These are phyloP conservation scores for Emmonsiellopsis sp. DNA, from an alignment of 2,329 filamentous ascomycete genomes.

Conservation along the genomic window DNA sequence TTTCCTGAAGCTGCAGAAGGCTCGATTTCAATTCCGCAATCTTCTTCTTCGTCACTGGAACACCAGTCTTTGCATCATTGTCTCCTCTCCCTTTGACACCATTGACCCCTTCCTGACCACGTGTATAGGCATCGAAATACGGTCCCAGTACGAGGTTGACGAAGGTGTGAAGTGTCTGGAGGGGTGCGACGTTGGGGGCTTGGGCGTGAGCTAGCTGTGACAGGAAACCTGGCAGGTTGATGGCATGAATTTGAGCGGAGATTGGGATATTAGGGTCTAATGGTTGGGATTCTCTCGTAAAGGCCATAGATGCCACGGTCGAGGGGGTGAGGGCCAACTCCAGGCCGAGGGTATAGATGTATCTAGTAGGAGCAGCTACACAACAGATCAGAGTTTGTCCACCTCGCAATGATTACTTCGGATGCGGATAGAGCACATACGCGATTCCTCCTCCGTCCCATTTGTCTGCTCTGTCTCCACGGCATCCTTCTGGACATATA, in stretches of 20 bases:
- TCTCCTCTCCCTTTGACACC: slow-evolving; percentile 67
- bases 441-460: slow-evolving; percentile 27
- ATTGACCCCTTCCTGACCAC: slow-evolving; percentile 60
- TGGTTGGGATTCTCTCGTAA: slow-evolving; percentile 81
- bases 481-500: slow-evolving; percentile 71
- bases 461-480: slow-evolving; percentile 43
- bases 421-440: slow-evolving; percentile 23
- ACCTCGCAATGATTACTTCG: not conserved
- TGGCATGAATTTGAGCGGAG: slow-evolving; percentile 80
- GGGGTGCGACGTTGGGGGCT: slow-evolving; percentile 63
- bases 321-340: slow-evolving; percentile 68
- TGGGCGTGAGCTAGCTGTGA: slow-evolving; percentile 60
- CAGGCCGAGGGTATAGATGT: slow-evolving; percentile 69
- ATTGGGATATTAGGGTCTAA: slow-evolving; percentile 78
- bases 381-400: not conserved
- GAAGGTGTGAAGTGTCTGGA: slow-evolving; percentile 84
- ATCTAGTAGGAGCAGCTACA: slow-evolving; percentile 34
- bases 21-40: slow-evolving; percentile 90
- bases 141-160: slow-evolving; percentile 86
- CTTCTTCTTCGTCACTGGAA: slow-evolving; percentile 95
- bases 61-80: slow-evolving; percentile 83
- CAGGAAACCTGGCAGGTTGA: slow-evolving; percentile 78
- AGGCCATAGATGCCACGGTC: slow-evolving; percentile 76
- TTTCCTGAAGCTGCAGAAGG: slow-evolving; percentile 86
- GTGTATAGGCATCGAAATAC: slow-evolving; percentile 95